Percentiles rank a stretch among this genome's conserved stretches.
Evolutionary conservation across 371 early-diverging fungal species (phyloP).

Genomic region (Pancytospora epiphaga): DNA sequence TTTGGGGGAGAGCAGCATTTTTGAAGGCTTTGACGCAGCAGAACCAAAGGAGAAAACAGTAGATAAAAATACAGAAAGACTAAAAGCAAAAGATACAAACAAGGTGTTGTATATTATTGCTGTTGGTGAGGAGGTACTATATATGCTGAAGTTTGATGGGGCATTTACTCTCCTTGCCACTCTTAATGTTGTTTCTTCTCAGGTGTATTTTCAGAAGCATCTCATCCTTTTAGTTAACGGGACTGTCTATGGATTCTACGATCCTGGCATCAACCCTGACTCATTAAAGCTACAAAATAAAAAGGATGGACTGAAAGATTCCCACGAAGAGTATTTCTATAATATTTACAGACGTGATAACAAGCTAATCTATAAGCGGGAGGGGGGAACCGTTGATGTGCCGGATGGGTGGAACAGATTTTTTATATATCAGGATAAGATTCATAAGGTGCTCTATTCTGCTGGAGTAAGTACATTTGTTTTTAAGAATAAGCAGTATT

Average conservation of each 20-base stretch:
- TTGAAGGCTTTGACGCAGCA: too few relatives aligned
- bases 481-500: conserved; percentile 31
- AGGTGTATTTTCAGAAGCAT: conserved; percentile 24
- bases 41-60: neutral
- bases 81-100: neutral
- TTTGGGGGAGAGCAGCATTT: neutral
- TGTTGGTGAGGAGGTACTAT: conserved; percentile 26
- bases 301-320: conserved; percentile 3
- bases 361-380: neutral
- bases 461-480: conserved; percentile 25
- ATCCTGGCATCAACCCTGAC: conserved; percentile 2
- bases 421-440: conserved; percentile 8
- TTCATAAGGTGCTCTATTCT: conserved; percentile 37
- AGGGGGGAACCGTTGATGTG: neutral
- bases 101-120: conserved; percentile 6
- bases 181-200: conserved; percentile 1
- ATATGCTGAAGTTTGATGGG: conserved; percentile 31
- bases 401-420: neutral
- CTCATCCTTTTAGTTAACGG: conserved; percentile 21
- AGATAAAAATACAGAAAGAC: neutral
- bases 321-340: conserved; percentile 30
- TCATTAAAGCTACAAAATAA: neutral
- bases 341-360: neutral
- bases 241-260: conserved; percentile 17
- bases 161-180: neutral